Evolutionary conservation across 1,284 basidiomycete species (phyloP).

Genomic region (Agaricales sp.): DNA sequence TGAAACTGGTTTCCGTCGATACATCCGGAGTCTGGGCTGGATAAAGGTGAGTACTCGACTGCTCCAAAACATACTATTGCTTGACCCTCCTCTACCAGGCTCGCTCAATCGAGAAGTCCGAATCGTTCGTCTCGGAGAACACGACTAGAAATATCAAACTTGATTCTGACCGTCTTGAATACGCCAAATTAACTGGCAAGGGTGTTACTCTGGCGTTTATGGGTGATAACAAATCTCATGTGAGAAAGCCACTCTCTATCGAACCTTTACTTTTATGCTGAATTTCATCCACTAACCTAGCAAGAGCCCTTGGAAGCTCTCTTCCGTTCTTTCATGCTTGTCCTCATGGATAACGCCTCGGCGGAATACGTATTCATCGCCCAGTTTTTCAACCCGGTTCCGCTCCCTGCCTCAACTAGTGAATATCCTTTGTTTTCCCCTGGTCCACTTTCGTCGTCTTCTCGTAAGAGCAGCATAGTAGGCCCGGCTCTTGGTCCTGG

Average conservation of each 20-base stretch:
- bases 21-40: constrained; percentile 71
- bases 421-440: background rate
- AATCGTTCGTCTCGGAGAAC: constrained; percentile 39
- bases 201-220: constrained; percentile 75
- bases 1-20: constrained; percentile 92
- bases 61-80: background rate
- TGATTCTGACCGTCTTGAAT: constrained; percentile 47
- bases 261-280: constrained; percentile 4
- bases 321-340: constrained; percentile 76
- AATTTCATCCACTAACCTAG: constrained; percentile 30
- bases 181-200: constrained; percentile 70
- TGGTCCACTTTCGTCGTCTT: background rate
- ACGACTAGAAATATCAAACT: constrained; percentile 27
- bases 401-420: constrained; percentile 15
- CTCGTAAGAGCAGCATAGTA: background rate
- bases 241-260: constrained; percentile 26
- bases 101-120: constrained; percentile 53
- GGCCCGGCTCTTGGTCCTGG: background rate
- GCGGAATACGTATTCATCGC: constrained; percentile 85
- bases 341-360: constrained; percentile 88
- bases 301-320: constrained; percentile 77
- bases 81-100: constrained; percentile 26
- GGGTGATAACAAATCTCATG: constrained; percentile 78
- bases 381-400: constrained; percentile 61
- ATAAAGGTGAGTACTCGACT: constrained; percentile 49